Percentiles rank a stretch among this genome's conserved stretches.
Conservation (phyloP, 495 filamentous ascomycete species). For the Penicillium alfredii region DNA sequence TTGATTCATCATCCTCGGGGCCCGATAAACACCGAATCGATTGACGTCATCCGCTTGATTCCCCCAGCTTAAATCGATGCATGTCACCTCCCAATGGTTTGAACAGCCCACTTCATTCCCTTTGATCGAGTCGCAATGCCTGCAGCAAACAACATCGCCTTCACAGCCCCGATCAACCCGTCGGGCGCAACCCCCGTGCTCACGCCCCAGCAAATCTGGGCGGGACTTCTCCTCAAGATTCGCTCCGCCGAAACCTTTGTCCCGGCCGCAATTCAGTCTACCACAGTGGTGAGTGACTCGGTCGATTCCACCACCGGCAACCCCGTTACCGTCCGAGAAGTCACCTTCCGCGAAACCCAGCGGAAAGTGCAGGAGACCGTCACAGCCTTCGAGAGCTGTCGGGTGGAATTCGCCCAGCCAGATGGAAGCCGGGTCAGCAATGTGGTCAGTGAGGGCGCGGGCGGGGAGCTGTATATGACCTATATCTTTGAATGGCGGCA, state of each 20-base stretch:
- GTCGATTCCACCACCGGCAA: slow-evolving; percentile 26
- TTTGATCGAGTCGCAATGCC: slow-evolving; percentile 8
- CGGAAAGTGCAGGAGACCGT: slow-evolving; percentile 21
- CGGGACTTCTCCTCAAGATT: slow-evolving; percentile 45
- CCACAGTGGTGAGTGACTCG: slow-evolving; percentile 33
- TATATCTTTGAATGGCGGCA: slow-evolving; percentile 51
- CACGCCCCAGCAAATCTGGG: slow-evolving; percentile 44
- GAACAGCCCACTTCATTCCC: no score
- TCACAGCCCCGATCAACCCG: slow-evolving; percentile 49
- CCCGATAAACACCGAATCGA: background rate
- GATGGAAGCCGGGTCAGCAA: slow-evolving; percentile 39
- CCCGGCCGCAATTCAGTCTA: slow-evolving; percentile 37
- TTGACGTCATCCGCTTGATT: no score
- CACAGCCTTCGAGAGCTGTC: slow-evolving; percentile 16
- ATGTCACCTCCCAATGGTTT: no score
- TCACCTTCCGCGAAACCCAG: slow-evolving; percentile 18
- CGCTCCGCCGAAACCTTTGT: slow-evolving; percentile 48
- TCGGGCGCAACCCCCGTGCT: slow-evolving; percentile 33
- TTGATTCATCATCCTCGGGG: background rate
- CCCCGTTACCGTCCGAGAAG: slow-evolving; percentile 20
- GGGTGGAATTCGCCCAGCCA: slow-evolving; percentile 33
- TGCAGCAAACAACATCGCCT: slow-evolving; percentile 40
- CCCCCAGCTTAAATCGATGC: no score
- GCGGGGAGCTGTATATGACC: slow-evolving; percentile 45
- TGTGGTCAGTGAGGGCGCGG: slow-evolving; percentile 41